Conservation (phyloP, 2,329 filamentous ascomycete genomes). For the Aspergillus sp. region DNA sequence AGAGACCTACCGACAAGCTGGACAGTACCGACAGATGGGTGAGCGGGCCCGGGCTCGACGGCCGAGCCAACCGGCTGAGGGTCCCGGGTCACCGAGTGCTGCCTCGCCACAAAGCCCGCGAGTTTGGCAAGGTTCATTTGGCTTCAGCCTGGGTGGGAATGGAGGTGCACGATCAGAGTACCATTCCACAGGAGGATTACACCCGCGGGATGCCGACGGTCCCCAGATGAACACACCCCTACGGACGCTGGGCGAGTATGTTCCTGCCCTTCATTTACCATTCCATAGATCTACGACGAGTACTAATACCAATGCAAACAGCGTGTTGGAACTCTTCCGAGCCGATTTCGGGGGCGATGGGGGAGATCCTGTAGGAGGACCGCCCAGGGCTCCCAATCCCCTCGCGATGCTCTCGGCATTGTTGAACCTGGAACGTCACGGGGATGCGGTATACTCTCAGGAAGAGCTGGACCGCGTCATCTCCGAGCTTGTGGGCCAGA, state of each 20-base stretch:
- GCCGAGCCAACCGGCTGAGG: not conserved
- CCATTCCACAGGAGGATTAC: conserved; percentile 31
- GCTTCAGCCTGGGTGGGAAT: conserved; percentile 4
- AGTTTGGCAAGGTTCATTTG: conserved; percentile 3
- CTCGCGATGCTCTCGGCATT: conserved; percentile 46
- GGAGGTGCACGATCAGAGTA: conserved; percentile 9
- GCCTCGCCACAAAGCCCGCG: not conserved
- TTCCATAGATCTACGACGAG: not conserved
- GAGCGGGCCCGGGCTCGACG: not conserved
- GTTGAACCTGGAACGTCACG: conserved; percentile 47
- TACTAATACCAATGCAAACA: conserved; percentile 4
- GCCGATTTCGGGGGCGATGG: conserved; percentile 15
- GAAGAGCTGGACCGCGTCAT: conserved; percentile 89
- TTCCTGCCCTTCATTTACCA: not conserved
- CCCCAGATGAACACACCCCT: conserved; percentile 48
- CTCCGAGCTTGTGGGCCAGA: conserved; percentile 81
- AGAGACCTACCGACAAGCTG: conserved; percentile 27
- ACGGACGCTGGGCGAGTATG: conserved; percentile 50
- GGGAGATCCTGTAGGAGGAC: conserved; percentile 17
- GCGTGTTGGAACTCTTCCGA: conserved; percentile 29
- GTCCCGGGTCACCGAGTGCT: not conserved
- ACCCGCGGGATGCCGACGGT: conserved; percentile 51
- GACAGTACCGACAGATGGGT: not conserved
- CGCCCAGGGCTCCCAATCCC: conserved; percentile 31
- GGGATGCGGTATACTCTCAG: conserved; percentile 86